phyloP scores from a whole-genome alignment of 2,329 filamentous ascomycete species.

The Aspergillus bombycis region DNA sequence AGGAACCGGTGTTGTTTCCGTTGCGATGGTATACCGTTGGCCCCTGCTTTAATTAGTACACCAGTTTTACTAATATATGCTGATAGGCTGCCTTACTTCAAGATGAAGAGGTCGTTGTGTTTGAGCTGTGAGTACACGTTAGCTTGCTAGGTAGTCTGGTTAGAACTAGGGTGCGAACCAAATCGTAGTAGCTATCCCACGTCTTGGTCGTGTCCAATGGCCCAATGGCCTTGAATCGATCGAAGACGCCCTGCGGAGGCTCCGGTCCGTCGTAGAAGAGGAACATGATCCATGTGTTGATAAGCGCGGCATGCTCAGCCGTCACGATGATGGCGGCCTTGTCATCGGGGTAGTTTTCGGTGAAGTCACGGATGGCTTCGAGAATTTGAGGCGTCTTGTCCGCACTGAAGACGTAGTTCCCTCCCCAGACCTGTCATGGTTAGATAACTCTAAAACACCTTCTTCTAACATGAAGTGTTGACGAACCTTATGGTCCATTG shows the following conservation, averaged over 20 bases:
- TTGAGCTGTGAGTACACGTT: slow-evolving; percentile 27
- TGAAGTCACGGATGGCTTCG: slow-evolving; percentile 38
- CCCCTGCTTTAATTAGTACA: slow-evolving; percentile 27
- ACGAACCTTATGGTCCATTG: slow-evolving; percentile 31
- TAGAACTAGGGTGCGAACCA: slow-evolving; percentile 38
- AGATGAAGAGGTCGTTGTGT: slow-evolving; percentile 47
- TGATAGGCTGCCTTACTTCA: slow-evolving; percentile 14
- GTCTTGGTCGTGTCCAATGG: slow-evolving; percentile 52
- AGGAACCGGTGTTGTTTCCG: slow-evolving; percentile 44
- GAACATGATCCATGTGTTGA: slow-evolving; percentile 64
- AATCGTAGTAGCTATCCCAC: slow-evolving; percentile 50
- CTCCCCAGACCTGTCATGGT: slow-evolving; percentile 48
- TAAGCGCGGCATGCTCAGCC: slow-evolving; percentile 49
- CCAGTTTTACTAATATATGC: neutral
- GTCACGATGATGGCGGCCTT: slow-evolving; percentile 65
- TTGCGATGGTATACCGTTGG: slow-evolving; percentile 46
- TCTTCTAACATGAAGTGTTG: neutral
- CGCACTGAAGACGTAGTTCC: slow-evolving; percentile 46
- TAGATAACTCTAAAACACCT: neutral
- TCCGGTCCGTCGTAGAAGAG: slow-evolving; percentile 64
- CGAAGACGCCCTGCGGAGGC: slow-evolving; percentile 58
- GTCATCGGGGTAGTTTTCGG: slow-evolving; percentile 57
- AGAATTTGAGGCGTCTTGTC: slow-evolving; percentile 41
- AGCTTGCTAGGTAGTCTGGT: neutral
- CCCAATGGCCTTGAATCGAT: slow-evolving; percentile 56